A percentile compares a stretch with the other conserved stretches of the same genome.
Evolutionary conservation across 768 basidiomycete species (phyloP).

Genomic region (Rhizopogon vinicolor): DNA sequence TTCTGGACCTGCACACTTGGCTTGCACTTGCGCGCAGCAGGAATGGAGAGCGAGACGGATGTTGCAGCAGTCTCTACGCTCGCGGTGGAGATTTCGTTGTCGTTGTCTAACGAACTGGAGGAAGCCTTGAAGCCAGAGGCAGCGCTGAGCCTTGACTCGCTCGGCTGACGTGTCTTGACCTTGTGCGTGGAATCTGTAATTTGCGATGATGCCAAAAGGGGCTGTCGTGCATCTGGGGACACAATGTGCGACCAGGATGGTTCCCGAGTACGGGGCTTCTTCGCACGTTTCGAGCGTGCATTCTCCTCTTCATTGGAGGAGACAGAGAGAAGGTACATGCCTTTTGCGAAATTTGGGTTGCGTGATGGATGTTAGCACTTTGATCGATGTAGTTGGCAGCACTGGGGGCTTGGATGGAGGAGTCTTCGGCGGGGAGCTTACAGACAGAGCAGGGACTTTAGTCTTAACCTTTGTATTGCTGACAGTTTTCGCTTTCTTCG

Average conservation of each 20-base stretch:
- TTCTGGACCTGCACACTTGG: slow-evolving; percentile 12
- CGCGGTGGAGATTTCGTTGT: slow-evolving; percentile 27
- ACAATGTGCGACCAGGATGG: slow-evolving; percentile 27
- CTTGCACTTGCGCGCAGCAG: slow-evolving; percentile 16
- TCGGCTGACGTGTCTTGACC: slow-evolving; percentile 8
- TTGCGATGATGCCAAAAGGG: slow-evolving; percentile 14
- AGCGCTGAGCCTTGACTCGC: slow-evolving; percentile 14
- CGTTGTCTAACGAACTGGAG: slow-evolving; percentile 23
- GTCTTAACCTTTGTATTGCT: not conserved
- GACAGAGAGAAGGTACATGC: slow-evolving; percentile 38
- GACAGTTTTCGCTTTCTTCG: slow-evolving; percentile 2
- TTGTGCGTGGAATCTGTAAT: slow-evolving; percentile 7
- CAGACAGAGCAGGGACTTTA: not conserved
- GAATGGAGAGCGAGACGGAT: slow-evolving; percentile 15
- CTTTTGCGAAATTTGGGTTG: slow-evolving; percentile 26
- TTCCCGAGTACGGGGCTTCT: slow-evolving; percentile 49
- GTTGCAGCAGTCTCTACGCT: slow-evolving; percentile 28
- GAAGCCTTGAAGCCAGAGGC: slow-evolving; percentile 19
- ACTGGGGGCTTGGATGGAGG: slow-evolving; percentile 15
- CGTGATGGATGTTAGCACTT: slow-evolving; percentile 9
- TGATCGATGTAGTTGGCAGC: slow-evolving; percentile 10
- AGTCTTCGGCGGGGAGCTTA: slow-evolving; percentile 13
- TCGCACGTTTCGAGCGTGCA: slow-evolving; percentile 49
- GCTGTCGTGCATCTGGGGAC: slow-evolving; percentile 14
- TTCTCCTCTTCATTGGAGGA: slow-evolving; percentile 84